Evolutionary conservation across 345 rosid species (phyloP).

Genomic region (Heritiera littoralis): DNA sequence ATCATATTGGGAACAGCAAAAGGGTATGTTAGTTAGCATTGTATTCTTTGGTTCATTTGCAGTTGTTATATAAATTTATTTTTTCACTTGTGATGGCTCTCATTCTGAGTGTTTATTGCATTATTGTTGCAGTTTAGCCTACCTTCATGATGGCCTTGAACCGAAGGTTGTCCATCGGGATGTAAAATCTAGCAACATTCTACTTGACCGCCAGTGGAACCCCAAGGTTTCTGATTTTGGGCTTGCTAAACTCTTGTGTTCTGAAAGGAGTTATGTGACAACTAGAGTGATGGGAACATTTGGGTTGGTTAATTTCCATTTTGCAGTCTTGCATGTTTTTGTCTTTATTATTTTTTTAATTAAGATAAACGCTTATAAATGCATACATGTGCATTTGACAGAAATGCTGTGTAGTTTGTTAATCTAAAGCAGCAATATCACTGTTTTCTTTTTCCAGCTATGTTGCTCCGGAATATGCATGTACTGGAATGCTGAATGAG

Average conservation of each 20-base stretch:
- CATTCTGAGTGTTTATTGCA: not conserved
- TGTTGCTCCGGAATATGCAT: slow-evolving; percentile 98
- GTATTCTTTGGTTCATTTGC: slow-evolving; percentile 7
- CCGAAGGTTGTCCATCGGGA: slow-evolving; percentile 97
- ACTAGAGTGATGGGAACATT: slow-evolving; percentile 98
- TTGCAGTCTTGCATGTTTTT: not conserved
- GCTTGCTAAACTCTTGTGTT: slow-evolving; percentile 85
- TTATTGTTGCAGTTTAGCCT: slow-evolving; percentile 65
- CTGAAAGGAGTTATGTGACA: slow-evolving; percentile 83
- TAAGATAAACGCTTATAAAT: slow-evolving; percentile 1
- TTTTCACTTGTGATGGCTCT: not conserved
- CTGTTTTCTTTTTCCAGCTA: slow-evolving; percentile 47
- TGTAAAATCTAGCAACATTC: slow-evolving; percentile 85
- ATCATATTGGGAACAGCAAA: slow-evolving; percentile 88
- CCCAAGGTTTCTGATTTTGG: slow-evolving; percentile 96
- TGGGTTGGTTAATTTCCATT: slow-evolving; percentile 55
- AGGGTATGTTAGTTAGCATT: slow-evolving; percentile 49
- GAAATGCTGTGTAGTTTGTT: not conserved
- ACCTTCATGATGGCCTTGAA: slow-evolving; percentile 98
- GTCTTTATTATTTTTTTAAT: not conserved
- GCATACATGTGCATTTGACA: not conserved
- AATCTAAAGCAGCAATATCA: slow-evolving; percentile 4
- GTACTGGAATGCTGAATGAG: slow-evolving; percentile 95
- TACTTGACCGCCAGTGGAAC: slow-evolving; percentile 89
- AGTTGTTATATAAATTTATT: not conserved